These are phyloP conservation scores for Citrus australasica DNA, from an alignment of 345 rosid genomes.

Conservation along the genomic window DNA sequence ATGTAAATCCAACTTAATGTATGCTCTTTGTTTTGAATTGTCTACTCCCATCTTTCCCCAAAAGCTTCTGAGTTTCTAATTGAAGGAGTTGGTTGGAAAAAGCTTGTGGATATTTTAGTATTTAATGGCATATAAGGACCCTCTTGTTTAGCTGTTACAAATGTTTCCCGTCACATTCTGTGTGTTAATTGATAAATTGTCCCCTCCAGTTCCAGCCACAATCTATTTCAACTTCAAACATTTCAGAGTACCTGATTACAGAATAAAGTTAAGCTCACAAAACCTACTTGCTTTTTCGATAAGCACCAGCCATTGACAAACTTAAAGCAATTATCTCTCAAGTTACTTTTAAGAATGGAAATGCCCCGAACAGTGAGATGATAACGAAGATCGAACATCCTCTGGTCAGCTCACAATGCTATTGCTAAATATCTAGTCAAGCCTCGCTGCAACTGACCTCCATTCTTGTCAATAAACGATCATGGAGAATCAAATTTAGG, in stretches of 20 bases:
- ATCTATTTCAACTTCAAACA: background rate
- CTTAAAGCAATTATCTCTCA: background rate
- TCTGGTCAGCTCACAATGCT: background rate
- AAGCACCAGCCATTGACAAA: background rate
- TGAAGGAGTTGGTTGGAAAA: conserved; percentile 16
- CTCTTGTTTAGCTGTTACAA: background rate
- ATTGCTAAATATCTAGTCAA: too few species aligned
- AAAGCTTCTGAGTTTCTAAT: background rate
- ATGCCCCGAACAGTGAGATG: background rate
- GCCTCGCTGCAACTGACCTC: too few species aligned
- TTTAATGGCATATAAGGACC: conserved; percentile 9
- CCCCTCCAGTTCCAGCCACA: background rate
- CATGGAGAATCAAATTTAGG: too few species aligned
- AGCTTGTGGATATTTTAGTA: conserved; percentile 5
- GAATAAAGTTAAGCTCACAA: background rate
- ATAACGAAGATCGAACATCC: background rate
- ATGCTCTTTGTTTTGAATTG: conserved; percentile 13
- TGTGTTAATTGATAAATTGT: background rate
- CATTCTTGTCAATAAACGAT: too few species aligned
- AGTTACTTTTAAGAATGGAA: background rate
- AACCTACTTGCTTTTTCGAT: background rate
- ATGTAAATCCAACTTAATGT: conserved; percentile 31
- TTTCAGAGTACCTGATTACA: background rate
- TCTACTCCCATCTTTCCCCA: background rate
- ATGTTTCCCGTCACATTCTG: background rate